A percentile compares a stretch with the other conserved stretches of the same genome.
Conservation (phyloP, 805 yeast species). For the Ogataea trehaloabstinens region DNA sequence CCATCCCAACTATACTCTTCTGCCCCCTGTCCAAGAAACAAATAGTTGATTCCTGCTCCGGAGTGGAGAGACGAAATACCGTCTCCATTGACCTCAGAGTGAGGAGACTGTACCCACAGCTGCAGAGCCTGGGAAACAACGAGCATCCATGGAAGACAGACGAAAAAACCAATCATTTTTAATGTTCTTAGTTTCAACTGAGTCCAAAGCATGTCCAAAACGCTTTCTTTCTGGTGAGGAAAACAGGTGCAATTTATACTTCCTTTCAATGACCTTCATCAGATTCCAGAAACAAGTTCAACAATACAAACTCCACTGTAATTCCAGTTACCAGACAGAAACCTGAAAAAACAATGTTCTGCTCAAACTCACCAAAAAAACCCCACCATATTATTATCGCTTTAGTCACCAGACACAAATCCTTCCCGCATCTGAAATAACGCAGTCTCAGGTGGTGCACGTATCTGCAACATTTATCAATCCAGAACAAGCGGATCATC, state of each 20-base stretch:
- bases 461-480: slow-evolving; percentile 8
- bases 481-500: slow-evolving; percentile 34
- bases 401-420: too few relatives aligned
- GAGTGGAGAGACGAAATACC: slow-evolving; percentile 36
- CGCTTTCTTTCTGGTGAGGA: too few relatives aligned
- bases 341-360: neutral
- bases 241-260: neutral
- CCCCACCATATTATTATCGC: too few relatives aligned
- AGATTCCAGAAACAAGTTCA: neutral
- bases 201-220: too few relatives aligned
- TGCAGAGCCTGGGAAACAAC: slow-evolving; percentile 1
- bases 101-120: slow-evolving; percentile 28
- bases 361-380: neutral
- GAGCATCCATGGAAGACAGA: too few relatives aligned
- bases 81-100: slow-evolving; percentile 28
- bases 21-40: slow-evolving; percentile 28
- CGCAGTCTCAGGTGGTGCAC: too few relatives aligned
- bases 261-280: neutral
- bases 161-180: too few relatives aligned
- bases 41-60: slow-evolving; percentile 46
- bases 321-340: neutral
- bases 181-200: too few relatives aligned
- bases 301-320: neutral
- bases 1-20: slow-evolving; percentile 18
- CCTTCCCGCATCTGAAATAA: too few relatives aligned